phyloP scores from a whole-genome alignment of 768 basidiomycete species.

The Macrolepiota dolichaula region DNA sequence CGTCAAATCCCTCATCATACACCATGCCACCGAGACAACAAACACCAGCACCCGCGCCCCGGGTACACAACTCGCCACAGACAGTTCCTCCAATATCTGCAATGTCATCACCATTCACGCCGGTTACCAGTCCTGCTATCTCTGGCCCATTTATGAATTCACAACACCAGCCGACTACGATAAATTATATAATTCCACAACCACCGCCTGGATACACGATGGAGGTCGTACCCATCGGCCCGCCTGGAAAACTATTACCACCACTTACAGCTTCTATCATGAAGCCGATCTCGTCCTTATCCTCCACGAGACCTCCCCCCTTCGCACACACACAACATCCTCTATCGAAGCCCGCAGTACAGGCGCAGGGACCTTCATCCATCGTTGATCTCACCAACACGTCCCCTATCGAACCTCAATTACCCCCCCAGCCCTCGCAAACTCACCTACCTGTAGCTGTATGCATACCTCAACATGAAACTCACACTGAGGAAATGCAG shows the following conservation, averaged over 20 bases:
- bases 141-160: not conserved
- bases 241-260: not conserved
- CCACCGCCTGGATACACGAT: not conserved
- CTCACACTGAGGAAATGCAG: not conserved
- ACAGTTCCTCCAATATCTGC: not conserved
- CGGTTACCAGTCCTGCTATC: not conserved
- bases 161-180: not conserved
- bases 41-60: not conserved
- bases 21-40: not conserved
- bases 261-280: not conserved
- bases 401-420: not conserved
- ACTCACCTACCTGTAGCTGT: not conserved
- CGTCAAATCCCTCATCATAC: not conserved
- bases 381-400: not conserved
- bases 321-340: not conserved
- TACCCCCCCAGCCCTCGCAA: not conserved
- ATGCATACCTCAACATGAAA: not conserved
- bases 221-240: conserved; percentile 5
- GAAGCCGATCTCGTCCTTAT: not conserved
- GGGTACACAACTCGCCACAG: not conserved
- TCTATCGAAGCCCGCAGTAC: not conserved
- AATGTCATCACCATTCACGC: not conserved
- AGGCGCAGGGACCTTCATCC: not conserved
- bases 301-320: not conserved
- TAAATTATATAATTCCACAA: not conserved